Base-by-base conservation (phyloP, 805 yeast species). In the Kurtzmaniella cleridarum region DNA sequence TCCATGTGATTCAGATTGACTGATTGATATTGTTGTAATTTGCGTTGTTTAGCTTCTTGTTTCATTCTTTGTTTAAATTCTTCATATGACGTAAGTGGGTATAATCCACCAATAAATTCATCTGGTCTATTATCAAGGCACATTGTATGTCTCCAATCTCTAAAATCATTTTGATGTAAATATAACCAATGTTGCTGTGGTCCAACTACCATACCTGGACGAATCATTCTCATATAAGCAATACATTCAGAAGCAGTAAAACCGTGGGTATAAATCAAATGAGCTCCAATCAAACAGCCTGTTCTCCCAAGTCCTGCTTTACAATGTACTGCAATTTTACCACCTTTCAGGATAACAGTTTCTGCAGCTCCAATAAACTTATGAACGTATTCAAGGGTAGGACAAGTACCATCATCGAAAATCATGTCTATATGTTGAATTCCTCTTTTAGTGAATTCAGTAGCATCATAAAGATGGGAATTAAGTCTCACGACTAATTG, bases 201-300 rank as follows among this genome's bases (percentile, higher is more conserved):
- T 0, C 98, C 98, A 24, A 93, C 98, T n/a, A 93, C 97, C 98
- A 93, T 93, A 31, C 98, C 98, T 0, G 98, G 98, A 49, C 98
- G 78, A 46, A 93, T 74, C 77, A 93, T 85, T 59, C 98, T 76
- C 91, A 93, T 85, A 57, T 89, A 93, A 1, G 91, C 96, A 51
- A 93, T 93, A 61, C 96, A 93, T 62, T 93, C 98, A 57, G 78
- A 84, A 2, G 98, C 98, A 3, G 98, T 93, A 57, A 93, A 93
- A 0, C 97, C 97, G 59, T 91, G 93, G 2, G 96, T 88, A 58
- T 93, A 93, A 36, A 93, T 93, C 48, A 93, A 71, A 61, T 91
- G 96, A 0, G 98, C 98, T 5, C 98, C 98, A 47, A 93, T 93
- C 36, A 93, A 73, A 64, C 98, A 93, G 14, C 98, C 98, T 0